These are phyloP conservation scores for Sherardia arvensis DNA, from an alignment of 257 asterid species.

Conservation along the genomic window DNA sequence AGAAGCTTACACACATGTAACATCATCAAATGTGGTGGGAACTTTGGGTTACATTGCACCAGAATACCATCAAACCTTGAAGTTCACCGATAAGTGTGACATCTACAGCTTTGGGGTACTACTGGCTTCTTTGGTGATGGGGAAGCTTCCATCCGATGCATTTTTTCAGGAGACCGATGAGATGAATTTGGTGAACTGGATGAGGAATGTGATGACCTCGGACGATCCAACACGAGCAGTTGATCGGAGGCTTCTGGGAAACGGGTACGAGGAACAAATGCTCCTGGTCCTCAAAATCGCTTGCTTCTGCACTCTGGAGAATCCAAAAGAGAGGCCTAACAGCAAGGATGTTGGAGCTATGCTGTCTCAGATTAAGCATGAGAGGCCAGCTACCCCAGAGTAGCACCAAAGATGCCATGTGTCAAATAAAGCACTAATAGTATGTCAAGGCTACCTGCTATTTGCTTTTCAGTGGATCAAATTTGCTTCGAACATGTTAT, in stretches of 20 bases:
- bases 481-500: not conserved
- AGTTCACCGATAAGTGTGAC: conserved; percentile 86
- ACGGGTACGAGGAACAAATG: conserved; percentile 78
- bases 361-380: conserved; percentile 61
- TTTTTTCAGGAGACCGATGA: conserved; percentile 67
- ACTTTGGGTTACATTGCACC: conserved; percentile 83
- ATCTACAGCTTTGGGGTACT: conserved; percentile 75
- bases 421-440: conserved; percentile 44
- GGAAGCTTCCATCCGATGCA: conserved; percentile 68
- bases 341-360: conserved; percentile 64
- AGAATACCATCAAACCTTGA: conserved; percentile 61
- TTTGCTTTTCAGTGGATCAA: too few relatives aligned
- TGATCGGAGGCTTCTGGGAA: conserved; percentile 46
- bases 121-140: conserved; percentile 50
- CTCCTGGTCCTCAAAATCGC: conserved; percentile 80
- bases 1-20: conserved; percentile 44
- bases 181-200: conserved; percentile 65
- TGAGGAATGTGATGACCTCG: conserved; percentile 79
- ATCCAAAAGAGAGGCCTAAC: conserved; percentile 83
- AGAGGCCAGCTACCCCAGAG: not conserved
- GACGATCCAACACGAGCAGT: conserved; percentile 64
- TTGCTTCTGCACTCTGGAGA: conserved; percentile 65
- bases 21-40: conserved; percentile 70
- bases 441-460: not conserved
- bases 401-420: conserved; percentile 42